Percentiles rank a stretch among this genome's conserved stretches.
These are phyloP conservation scores for Talaromyces ruber DNA, from an alignment of 495 filamentous ascomycete genomes.

Conservation along the genomic window DNA sequence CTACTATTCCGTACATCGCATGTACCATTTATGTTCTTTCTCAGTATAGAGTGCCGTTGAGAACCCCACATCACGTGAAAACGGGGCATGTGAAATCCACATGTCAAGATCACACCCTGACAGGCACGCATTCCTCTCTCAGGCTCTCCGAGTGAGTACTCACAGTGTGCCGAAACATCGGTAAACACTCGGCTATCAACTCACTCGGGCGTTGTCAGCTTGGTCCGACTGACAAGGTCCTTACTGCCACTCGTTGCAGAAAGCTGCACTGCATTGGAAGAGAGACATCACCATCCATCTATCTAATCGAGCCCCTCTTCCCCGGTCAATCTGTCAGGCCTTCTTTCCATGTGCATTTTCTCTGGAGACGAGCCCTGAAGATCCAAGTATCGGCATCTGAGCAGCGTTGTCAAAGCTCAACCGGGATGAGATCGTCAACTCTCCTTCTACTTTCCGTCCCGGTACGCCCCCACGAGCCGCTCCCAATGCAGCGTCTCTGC, in stretches of 20 bases:
- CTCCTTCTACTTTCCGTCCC: neutral
- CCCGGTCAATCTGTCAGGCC: neutral
- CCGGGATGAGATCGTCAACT: no score
- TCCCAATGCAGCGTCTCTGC: neutral
- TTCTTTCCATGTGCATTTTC: no score
- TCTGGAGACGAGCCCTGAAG: no score
- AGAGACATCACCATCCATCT: neutral
- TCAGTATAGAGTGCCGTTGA: no score
- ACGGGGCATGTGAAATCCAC: neutral
- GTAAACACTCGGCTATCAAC: neutral
- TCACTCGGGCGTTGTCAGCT: neutral
- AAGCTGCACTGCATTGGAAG: no score
- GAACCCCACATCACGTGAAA: neutral
- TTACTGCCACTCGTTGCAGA: no score
- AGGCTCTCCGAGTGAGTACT: neutral
- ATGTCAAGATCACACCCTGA: neutral
- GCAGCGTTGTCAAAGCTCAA: no score
- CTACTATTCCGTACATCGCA: no score
- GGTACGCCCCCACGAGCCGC: neutral
- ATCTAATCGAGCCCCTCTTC: neutral
- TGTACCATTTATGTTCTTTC: no score
- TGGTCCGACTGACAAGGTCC: neutral
- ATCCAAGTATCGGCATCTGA: no score
- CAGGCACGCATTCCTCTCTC: neutral
- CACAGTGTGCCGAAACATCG: neutral